Evolutionary conservation across 345 rosid species (phyloP).

Genomic region (Bruguiera sexangula): DNA sequence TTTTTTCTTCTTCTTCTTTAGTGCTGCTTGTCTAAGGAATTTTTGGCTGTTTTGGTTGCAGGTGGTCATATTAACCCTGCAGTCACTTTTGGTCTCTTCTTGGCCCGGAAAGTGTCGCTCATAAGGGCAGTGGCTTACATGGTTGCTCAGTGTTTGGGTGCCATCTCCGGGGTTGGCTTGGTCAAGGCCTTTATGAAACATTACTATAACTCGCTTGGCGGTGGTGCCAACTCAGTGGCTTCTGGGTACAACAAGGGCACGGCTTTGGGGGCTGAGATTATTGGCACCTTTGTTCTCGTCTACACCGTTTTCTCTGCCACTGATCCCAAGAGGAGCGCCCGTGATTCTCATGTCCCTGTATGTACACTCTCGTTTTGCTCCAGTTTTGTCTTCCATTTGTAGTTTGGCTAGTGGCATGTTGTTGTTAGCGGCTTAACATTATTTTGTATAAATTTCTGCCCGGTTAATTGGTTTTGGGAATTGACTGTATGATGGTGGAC

Average conservation of each 20-base stretch:
- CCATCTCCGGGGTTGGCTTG: conserved; percentile 75
- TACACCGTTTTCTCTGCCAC: conserved; percentile 85
- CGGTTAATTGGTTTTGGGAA: background rate
- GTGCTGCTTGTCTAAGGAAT: background rate
- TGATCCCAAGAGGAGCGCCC: conserved; percentile 84
- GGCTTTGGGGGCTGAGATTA: conserved; percentile 82
- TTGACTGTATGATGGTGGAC: background rate
- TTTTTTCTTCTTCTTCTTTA: background rate
- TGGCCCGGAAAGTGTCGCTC: conserved; percentile 70
- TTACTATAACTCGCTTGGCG: conserved; percentile 50
- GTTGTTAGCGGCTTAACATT: background rate
- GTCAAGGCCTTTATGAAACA: conserved; percentile 76
- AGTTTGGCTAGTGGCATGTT: background rate
- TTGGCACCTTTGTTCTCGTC: conserved; percentile 70
- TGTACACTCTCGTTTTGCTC: background rate
- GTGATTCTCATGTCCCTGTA: conserved; percentile 87
- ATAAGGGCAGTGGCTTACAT: conserved; percentile 68
- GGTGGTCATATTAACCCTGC: conserved; percentile 83
- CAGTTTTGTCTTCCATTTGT: background rate
- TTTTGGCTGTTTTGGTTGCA: conserved; percentile 17
- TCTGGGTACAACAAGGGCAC: conserved; percentile 59
- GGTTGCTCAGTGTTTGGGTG: conserved; percentile 78
- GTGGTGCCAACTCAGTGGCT: conserved; percentile 60
- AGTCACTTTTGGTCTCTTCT: conserved; percentile 57
- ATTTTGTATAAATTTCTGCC: background rate